These are phyloP conservation scores for Lipomyces yarrowii DNA, from an alignment of 1,139 yeast genomes.

Conservation along the genomic window DNA sequence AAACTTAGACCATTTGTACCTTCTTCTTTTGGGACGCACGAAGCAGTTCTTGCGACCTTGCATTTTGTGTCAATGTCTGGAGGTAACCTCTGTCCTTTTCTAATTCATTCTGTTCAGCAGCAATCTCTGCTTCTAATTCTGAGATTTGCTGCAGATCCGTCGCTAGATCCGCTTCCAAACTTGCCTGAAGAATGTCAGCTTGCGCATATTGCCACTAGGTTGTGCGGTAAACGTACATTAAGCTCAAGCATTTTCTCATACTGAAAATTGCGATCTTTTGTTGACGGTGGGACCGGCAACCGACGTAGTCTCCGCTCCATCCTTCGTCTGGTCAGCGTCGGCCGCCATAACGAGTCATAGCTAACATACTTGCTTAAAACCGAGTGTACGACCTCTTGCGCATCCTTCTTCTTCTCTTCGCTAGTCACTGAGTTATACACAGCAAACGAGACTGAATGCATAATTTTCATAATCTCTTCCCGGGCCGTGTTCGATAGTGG, in stretches of 20 bases:
- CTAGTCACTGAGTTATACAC: constrained; percentile 12
- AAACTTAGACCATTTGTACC: constrained; percentile 7
- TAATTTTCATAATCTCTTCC: constrained; percentile 16
- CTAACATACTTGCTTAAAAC: constrained; percentile 10
- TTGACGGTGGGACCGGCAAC: constrained; percentile 23
- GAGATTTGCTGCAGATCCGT: constrained; percentile 21
- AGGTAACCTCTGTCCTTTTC: constrained; percentile 18
- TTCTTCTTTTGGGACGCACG: constrained; percentile 20
- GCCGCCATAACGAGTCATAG: background rate
- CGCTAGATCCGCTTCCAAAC: constrained; percentile 17
- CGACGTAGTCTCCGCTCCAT: constrained; percentile 12
- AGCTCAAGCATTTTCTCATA: constrained; percentile 22
- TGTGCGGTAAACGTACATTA: constrained; percentile 16
- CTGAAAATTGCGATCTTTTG: constrained; percentile 19
- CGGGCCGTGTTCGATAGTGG: constrained; percentile 16
- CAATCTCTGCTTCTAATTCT: constrained; percentile 23
- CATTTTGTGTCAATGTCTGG: constrained; percentile 18
- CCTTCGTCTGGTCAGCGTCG: constrained; percentile 3
- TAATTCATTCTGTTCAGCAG: constrained; percentile 17
- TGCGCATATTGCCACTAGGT: background rate
- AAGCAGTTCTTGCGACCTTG: constrained; percentile 19
- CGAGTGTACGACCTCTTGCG: constrained; percentile 14
- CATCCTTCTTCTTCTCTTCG: constrained; percentile 14
- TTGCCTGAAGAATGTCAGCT: constrained; percentile 8
- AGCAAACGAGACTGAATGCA: constrained; percentile 16